Conservation (phyloP, 495 filamentous ascomycete species). For the Friedmanniomyces simplex region DNA sequence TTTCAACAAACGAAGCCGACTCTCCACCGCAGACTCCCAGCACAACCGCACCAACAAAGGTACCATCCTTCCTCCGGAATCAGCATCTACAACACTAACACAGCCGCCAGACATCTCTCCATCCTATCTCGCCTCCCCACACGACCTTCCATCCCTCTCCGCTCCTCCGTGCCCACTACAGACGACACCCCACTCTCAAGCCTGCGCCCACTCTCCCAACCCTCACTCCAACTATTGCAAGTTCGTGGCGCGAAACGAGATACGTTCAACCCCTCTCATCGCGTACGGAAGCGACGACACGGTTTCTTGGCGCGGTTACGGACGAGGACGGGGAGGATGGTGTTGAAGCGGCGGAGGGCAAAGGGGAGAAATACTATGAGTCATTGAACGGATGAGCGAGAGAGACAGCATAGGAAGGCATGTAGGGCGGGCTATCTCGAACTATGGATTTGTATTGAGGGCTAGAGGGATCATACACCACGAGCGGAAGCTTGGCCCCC, state of each 20-base stretch:
- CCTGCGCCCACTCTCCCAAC: conserved; percentile 14
- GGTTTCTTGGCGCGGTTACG: conserved; percentile 54
- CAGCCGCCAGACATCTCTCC: conserved; percentile 24
- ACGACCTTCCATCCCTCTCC: conserved; percentile 26
- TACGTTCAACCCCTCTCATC: conserved; percentile 57
- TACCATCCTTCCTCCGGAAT: conserved; percentile 5
- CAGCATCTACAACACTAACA: neutral
- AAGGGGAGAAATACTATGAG: conserved; percentile 56
- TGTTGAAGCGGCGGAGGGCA: conserved; percentile 45
- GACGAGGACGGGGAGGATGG: conserved; percentile 44
- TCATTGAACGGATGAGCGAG: conserved; percentile 29
- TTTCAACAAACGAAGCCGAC: neutral
- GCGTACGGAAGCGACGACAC: conserved; percentile 60
- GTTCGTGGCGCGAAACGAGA: conserved; percentile 45
- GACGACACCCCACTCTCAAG: conserved; percentile 38
- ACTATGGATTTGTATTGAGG: no score
- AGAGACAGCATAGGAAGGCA: neutral
- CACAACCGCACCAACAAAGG: conserved; percentile 5
- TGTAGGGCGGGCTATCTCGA: neutral
- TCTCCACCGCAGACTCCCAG: no score
- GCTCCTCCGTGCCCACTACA: conserved; percentile 18
- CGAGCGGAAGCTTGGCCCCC: no score
- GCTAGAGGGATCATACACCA: no score
- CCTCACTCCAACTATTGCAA: conserved; percentile 26
- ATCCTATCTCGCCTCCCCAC: conserved; percentile 30